Evolutionary conservation across 495 filamentous ascomycete genomes (phyloP), one percentile per base, ranked within the genome.

Genomic region (Penicillium verhagenii): DNA sequence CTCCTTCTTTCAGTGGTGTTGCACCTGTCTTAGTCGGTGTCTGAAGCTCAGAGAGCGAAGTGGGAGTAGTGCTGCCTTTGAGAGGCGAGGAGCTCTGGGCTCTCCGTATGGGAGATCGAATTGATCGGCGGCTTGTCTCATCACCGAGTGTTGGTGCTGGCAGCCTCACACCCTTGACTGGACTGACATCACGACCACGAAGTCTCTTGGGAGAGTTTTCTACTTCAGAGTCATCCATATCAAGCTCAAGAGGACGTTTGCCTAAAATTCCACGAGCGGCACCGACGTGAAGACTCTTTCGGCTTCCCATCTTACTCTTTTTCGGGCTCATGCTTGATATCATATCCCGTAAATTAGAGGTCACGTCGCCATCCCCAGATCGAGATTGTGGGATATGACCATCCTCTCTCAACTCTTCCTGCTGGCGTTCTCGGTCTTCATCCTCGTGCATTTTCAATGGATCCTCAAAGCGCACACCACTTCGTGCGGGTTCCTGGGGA

Each of bases 291-390:
- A 92, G 72, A 63, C 89, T 92, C 68, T 92, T 92, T 19, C 88
- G 85, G 19, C 81, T 82, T 21, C 80, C 82, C 1, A 89, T 49
- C 23, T 76, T 78, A 50, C 79, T 83, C 67, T 91, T 90, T 74
- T 90, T 91, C 2, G 89, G 89, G 5, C 83, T 90, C 40, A 92
- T 75, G 44, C 82, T 87, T 51, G 86, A 80, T 37, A 92, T 92
- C 84, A 89, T 86, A 53, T 89, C 86, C 65, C 82, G 89, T 42
- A 92, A 65, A 54, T 76, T 88, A 25, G 81, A 66, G 2, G 86
- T 88, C 1, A 73, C 73, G 52, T 89, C 87, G 26, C 77, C 75
- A 16, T 84, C 81, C 10, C 77, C 79, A 29, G 78, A 73, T 53
- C 85, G 77, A 3, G 81, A 52, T 18, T 81, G 79, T 6, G 53